These are phyloP conservation scores for Arachis hypogaea DNA, from an alignment of 306 rosid species.

Conservation along the genomic window DNA sequence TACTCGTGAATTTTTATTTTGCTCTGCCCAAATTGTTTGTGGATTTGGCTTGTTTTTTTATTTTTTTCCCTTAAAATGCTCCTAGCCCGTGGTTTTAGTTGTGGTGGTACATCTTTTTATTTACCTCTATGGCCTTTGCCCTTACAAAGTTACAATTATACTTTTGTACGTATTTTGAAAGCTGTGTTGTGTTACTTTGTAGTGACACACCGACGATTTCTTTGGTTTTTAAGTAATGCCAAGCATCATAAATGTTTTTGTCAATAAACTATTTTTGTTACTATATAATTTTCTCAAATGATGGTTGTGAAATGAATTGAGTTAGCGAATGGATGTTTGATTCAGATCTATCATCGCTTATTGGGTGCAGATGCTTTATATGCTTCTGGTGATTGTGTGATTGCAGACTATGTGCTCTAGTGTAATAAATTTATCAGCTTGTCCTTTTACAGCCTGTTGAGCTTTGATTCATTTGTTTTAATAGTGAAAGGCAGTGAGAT, in stretches of 20 bases:
- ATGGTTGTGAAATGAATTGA: neutral
- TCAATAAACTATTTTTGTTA: constrained; percentile 24
- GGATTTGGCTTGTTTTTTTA: neutral
- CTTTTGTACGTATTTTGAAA: neutral
- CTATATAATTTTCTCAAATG: constrained; percentile 40
- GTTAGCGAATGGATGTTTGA: no score
- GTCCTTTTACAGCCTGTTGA: constrained; percentile 68
- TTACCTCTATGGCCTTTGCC: neutral
- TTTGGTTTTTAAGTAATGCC: constrained; percentile 31
- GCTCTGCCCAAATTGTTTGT: neutral
- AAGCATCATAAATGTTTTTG: constrained; percentile 9
- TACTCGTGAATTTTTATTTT: neutral
- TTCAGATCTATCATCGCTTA: neutral
- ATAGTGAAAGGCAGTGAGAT: constrained; percentile 41
- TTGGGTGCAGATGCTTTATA: constrained; percentile 97
- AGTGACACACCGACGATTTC: constrained; percentile 7
- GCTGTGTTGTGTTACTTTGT: neutral
- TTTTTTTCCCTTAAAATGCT: neutral
- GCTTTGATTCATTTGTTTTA: constrained; percentile 38
- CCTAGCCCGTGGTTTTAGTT: neutral
- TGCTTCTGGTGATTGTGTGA: constrained; percentile 96
- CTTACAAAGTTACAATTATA: neutral
- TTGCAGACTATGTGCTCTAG: constrained; percentile 57
- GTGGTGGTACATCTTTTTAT: neutral
- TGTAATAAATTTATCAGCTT: constrained; percentile 70